phyloP scores from a whole-genome alignment of 345 rosid genomes.

The Iberis pinnata region DNA sequence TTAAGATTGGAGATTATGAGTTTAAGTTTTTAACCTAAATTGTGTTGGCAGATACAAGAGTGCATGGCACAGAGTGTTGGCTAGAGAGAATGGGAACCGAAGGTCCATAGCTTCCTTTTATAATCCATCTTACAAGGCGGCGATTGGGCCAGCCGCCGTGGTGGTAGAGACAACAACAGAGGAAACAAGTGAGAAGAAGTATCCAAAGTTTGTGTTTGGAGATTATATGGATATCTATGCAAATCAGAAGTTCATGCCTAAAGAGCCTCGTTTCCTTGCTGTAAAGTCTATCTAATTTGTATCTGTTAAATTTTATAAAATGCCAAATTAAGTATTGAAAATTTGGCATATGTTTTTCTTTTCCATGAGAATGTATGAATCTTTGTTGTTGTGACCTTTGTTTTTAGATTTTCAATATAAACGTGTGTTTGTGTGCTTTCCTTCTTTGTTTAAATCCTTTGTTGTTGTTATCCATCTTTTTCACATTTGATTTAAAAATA shows the following conservation, averaged over 20 bases:
- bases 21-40: not conserved
- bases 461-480: not conserved
- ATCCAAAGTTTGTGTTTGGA: slow-evolving; percentile 76
- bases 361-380: slow-evolving; percentile 21
- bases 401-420: slow-evolving; percentile 18
- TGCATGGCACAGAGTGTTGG: slow-evolving; percentile 70
- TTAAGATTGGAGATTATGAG: not conserved
- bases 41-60: slow-evolving; percentile 59
- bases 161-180: slow-evolving; percentile 14
- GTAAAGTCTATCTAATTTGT: slow-evolving; percentile 41
- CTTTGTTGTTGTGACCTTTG: slow-evolving; percentile 5
- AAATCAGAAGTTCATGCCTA: slow-evolving; percentile 80
- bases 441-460: not conserved
- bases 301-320: not conserved
- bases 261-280: slow-evolving; percentile 84
- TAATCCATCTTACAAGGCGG: slow-evolving; percentile 69
- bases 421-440: not conserved
- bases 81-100: slow-evolving; percentile 47
- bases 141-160: slow-evolving; percentile 60
- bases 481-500: no score
- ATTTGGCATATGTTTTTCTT: slow-evolving; percentile 4
- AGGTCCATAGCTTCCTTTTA: slow-evolving; percentile 86
- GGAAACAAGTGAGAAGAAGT: slow-evolving; percentile 26
- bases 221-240: slow-evolving; percentile 89
- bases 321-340: slow-evolving; percentile 17